Conservation (phyloP, 225 moss, liverwort and hornwort genomes). For the Polytrichum formosum region DNA sequence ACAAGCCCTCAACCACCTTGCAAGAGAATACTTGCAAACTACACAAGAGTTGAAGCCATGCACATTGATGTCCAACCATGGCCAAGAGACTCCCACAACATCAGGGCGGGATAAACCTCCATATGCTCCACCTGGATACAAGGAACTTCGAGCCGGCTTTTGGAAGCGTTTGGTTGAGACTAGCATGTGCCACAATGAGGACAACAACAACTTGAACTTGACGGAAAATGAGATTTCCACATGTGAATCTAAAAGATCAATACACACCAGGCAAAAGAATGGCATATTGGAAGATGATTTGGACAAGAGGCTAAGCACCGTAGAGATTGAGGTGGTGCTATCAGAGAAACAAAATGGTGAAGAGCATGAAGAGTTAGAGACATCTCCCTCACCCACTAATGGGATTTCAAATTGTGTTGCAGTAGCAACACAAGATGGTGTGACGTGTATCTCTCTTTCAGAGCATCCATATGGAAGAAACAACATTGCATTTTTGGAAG, state of each 20-base stretch:
- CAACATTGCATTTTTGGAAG: background rate
- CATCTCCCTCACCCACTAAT: no score
- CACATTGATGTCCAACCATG: background rate
- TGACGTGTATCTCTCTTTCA: background rate
- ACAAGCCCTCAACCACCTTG: slow-evolving; percentile 9
- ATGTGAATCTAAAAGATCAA: no score
- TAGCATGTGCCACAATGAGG: background rate
- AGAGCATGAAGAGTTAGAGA: background rate
- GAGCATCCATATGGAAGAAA: background rate
- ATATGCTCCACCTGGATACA: slow-evolving; percentile 7
- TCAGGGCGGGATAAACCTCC: background rate
- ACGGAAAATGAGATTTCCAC: no score
- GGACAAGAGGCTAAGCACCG: background rate
- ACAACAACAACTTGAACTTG: background rate
- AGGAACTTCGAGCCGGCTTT: slow-evolving; percentile 16
- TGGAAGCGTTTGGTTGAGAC: slow-evolving; percentile 20
- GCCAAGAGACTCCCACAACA: slow-evolving; percentile 2
- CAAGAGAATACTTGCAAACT: slow-evolving; percentile 3
- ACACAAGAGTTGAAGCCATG: slow-evolving; percentile 10
- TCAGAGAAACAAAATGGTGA: slow-evolving; percentile 4
- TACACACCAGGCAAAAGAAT: no score
- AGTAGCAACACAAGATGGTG: background rate
- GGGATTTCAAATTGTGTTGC: background rate
- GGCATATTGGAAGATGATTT: no score
- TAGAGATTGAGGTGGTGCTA: slow-evolving; percentile 31